These are phyloP conservation scores for Brasilioporus rufonigricans DNA, from an alignment of 768 basidiomycete genomes.

Conservation along the genomic window DNA sequence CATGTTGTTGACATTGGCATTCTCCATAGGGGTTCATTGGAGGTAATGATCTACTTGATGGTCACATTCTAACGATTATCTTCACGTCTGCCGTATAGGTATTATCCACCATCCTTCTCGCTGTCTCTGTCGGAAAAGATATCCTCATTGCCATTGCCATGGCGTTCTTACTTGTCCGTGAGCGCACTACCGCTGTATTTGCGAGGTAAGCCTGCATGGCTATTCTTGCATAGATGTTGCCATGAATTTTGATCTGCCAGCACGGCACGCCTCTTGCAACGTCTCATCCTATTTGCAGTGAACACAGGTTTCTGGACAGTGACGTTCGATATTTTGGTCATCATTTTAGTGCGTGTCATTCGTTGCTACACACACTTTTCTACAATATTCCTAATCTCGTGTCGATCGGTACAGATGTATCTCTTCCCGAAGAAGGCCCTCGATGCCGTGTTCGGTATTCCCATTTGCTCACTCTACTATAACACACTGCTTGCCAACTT, in stretches of 20 bases:
- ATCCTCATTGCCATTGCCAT: not conserved
- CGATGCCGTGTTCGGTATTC: not conserved
- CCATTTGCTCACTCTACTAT: constrained; percentile 6
- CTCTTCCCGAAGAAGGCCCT: not conserved
- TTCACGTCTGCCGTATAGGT: not conserved
- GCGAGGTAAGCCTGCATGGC: not conserved
- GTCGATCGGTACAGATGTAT: not conserved
- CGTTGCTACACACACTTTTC: not conserved
- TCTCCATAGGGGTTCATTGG: not conserved
- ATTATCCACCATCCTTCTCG: not conserved
- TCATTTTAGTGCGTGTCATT: not conserved
- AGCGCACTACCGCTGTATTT: not conserved
- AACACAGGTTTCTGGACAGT: not conserved
- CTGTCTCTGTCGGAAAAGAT: not conserved
- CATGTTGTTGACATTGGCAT: not conserved
- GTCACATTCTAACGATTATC: not conserved
- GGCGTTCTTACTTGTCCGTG: not conserved
- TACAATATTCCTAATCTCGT: no score
- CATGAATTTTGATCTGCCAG: not conserved
- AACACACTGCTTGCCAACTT: constrained; percentile 12
- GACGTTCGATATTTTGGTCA: not conserved
- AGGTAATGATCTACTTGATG: not conserved
- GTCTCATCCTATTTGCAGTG: not conserved
- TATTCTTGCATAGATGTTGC: no score
- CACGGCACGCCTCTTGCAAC: not conserved